phyloP scores from a whole-genome alignment of 495 filamentous ascomycete species.

The Glarea lozoyensis region DNA sequence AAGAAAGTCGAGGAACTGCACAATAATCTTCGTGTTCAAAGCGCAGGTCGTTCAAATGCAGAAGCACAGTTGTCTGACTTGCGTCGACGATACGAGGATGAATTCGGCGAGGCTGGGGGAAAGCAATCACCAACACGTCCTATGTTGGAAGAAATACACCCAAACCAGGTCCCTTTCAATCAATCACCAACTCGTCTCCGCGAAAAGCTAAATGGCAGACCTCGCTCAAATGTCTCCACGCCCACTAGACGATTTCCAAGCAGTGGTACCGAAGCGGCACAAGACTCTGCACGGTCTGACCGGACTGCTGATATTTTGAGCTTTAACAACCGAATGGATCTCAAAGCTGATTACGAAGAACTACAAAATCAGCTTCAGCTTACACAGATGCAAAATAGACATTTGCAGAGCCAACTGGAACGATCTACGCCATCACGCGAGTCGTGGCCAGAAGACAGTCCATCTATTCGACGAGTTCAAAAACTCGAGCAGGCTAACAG shows the following conservation, averaged over 20 bases:
- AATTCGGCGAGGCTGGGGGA: constrained; percentile 64
- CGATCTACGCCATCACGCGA: constrained; percentile 49
- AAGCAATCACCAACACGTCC: constrained; percentile 64
- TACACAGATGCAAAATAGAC: constrained; percentile 91
- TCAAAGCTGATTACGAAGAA: constrained; percentile 84
- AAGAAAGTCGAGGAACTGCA: constrained; percentile 82
- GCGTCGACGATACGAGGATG: constrained; percentile 60
- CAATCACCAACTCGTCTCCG: constrained; percentile 71
- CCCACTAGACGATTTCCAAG: constrained; percentile 64
- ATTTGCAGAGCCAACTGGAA: constrained; percentile 82
- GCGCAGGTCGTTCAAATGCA: constrained; percentile 73
- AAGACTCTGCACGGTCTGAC: constrained; percentile 81
- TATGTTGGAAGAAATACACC: constrained; percentile 67
- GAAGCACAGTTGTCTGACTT: constrained; percentile 78
- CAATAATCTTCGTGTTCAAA: constrained; percentile 73
- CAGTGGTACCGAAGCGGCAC: constrained; percentile 44
- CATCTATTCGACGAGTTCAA: constrained; percentile 71
- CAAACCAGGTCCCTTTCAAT: constrained; percentile 68
- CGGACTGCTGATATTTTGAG: constrained; percentile 81
- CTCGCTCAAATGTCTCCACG: constrained; percentile 65
- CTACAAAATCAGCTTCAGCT: constrained; percentile 93
- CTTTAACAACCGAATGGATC: constrained; percentile 83
- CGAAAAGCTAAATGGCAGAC: constrained; percentile 62
- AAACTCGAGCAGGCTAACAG: constrained; percentile 90
- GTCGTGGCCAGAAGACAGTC: constrained; percentile 70